Evolutionary conservation across 192 early-diverging fungal species (phyloP).

Genomic region (Funneliformis geosporum): DNA sequence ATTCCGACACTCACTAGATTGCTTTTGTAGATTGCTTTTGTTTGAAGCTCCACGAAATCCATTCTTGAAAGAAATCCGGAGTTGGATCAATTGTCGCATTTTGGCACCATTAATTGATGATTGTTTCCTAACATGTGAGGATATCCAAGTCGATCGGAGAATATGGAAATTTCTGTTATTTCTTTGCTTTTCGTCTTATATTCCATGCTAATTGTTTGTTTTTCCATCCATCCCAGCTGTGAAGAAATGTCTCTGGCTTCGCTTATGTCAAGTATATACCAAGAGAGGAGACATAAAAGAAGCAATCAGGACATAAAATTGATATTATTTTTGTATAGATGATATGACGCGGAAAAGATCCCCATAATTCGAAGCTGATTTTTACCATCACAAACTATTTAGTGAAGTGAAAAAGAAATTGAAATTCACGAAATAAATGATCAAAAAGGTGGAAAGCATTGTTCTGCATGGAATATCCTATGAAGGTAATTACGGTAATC

Average conservation of each 20-base stretch:
- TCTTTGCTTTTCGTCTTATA: not conserved
- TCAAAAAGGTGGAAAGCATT: not conserved
- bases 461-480: slow-evolving; percentile 8
- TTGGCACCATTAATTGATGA: slow-evolving; percentile 16
- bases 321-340: slow-evolving; percentile 23
- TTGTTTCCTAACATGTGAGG: slow-evolving; percentile 20
- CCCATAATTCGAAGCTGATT: slow-evolving; percentile 3
- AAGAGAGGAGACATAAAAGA: slow-evolving; percentile 20
- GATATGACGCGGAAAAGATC: slow-evolving; percentile 19
- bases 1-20: too few relatives aligned
- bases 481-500: not conserved
- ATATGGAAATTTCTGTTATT: not conserved
- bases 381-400: not conserved
- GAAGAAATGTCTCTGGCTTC: slow-evolving; percentile 20
- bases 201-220: not conserved
- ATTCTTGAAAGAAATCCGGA: not conserved
- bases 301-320: slow-evolving; percentile 18
- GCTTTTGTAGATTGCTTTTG: not conserved
- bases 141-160: slow-evolving; percentile 11
- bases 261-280: not conserved
- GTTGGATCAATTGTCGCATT: slow-evolving; percentile 10
- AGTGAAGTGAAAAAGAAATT: slow-evolving; percentile 9
- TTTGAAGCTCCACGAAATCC: slow-evolving; percentile 25
- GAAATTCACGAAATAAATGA: slow-evolving; percentile 3
- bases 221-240: not conserved